Base-by-base conservation (phyloP, 257 asterid species). In the Cordia subcordata region DNA sequence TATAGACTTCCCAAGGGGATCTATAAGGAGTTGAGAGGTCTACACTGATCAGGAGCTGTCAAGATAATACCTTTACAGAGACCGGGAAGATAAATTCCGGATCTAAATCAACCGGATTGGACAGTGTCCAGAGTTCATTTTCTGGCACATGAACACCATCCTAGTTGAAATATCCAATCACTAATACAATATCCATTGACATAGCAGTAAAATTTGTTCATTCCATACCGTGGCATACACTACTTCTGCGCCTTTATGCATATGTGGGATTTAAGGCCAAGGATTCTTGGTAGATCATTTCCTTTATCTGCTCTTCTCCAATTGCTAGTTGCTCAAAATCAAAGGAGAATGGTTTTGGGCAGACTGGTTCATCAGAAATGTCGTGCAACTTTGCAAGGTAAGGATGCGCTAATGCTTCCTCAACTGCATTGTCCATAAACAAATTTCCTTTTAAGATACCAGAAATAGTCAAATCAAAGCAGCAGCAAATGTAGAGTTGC, bases 231-330 rank as follows among this genome's bases (percentile, higher is more conserved):
- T 27, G 6, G 35, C 47, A 42, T 42, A 42, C 15, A 42, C 12
- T 42, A 8, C 47, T 42, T 42, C 10, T 10, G 15, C 15, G 14
- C 47, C 47, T 42, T 70, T 65, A 78, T 49, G 73, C 79, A 49
- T 67, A 67, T 11, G 64, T 64, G 0, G 88, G 95, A 82, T 93
- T 93, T 49, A 89, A 60, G 54, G 74, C 76, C 81, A 83, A 62
- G 14, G 97, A 87, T 72, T 93, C 97, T 53, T 74, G 73, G 81
- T 86, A 89, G 37, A 93, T 86, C 99, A 86, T 75, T 44, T 93
- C 96, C 67, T 93, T 93, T 52, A 93, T 89, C 83, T 93, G 90
- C 68, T 93, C 99, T 62, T 86, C 95, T 13, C 84, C 75, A 49
- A 81, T 68, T 60, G 68, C 75, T 67, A 82, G 91, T 40, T 76